These are phyloP conservation scores for Podaxis carcinomalis DNA, from an alignment of 768 basidiomycete species.

Conservation along the genomic window DNA sequence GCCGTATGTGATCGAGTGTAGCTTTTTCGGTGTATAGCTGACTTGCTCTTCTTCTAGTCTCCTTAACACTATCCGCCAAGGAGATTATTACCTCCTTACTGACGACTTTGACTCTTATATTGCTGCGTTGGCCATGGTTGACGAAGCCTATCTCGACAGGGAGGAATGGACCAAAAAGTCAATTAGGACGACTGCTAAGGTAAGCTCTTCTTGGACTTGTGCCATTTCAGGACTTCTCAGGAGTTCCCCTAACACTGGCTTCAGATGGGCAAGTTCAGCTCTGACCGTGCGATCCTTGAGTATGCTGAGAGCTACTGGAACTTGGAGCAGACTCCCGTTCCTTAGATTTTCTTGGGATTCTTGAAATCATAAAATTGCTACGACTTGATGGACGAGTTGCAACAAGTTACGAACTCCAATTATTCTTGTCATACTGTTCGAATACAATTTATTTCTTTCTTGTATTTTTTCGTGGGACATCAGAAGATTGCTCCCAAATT, in stretches of 20 bases:
- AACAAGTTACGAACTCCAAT: neutral
- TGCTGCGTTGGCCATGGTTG: slow-evolving; percentile 79
- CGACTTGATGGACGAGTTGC: neutral
- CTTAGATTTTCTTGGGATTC: neutral
- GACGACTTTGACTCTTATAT: slow-evolving; percentile 93
- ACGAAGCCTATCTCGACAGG: slow-evolving; percentile 80
- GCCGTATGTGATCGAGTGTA: slow-evolving; percentile 48
- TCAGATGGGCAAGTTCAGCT: slow-evolving; percentile 96
- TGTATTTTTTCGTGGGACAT: neutral
- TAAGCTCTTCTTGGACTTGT: slow-evolving; percentile 18
- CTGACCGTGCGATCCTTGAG: slow-evolving; percentile 87
- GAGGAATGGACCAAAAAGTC: slow-evolving; percentile 92
- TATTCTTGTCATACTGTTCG: neutral
- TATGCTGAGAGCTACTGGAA: slow-evolving; percentile 91
- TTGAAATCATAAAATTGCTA: neutral
- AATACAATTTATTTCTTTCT: neutral
- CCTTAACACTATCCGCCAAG: slow-evolving; percentile 70
- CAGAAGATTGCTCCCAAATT: too few species aligned
- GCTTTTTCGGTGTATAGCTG: slow-evolving; percentile 16
- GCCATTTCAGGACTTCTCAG: neutral
- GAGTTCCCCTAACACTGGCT: neutral
- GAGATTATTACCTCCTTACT: slow-evolving; percentile 76
- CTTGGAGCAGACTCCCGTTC: slow-evolving; percentile 44
- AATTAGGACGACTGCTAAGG: slow-evolving; percentile 78
- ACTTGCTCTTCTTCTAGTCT: slow-evolving; percentile 37